phyloP scores from a whole-genome alignment of 2,329 filamentous ascomycete genomes.

The Arachnomyces sp. region DNA sequence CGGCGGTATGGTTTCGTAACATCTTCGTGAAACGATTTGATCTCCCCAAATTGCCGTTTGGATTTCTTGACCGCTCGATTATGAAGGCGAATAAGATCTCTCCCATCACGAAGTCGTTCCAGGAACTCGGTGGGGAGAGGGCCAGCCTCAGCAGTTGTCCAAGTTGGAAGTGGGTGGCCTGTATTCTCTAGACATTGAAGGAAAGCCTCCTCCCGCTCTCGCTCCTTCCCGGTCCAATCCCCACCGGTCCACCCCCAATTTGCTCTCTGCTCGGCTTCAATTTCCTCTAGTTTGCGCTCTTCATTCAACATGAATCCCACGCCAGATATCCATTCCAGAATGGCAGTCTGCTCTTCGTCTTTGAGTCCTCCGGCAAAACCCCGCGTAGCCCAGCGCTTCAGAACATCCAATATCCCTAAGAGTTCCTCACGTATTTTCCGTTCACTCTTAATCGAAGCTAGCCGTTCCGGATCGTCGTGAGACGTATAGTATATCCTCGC shows the following conservation, averaged over 20 bases:
- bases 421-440: constrained; percentile 77
- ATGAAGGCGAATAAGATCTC: constrained; percentile 77
- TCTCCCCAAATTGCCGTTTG: constrained; percentile 77
- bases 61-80: constrained; percentile 83
- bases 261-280: constrained; percentile 63
- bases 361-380: constrained; percentile 78
- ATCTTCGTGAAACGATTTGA: constrained; percentile 84
- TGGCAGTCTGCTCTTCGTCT: constrained; percentile 66
- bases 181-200: constrained; percentile 62
- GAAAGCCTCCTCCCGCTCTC: constrained; percentile 74
- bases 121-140: constrained; percentile 60
- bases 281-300: constrained; percentile 69
- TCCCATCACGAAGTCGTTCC: constrained; percentile 64
- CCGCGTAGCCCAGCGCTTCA: constrained; percentile 84
- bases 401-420: constrained; percentile 75
- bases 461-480: constrained; percentile 75
- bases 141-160: constrained; percentile 49
- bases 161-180: constrained; percentile 56
- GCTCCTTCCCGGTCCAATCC: constrained; percentile 68
- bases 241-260: constrained; percentile 74
- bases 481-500: constrained; percentile 95
- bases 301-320: constrained; percentile 68
- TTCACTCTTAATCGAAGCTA: constrained; percentile 83
- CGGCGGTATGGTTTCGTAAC: constrained; percentile 89
- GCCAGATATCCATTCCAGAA: constrained; percentile 70